These are phyloP conservation scores for Pythium aphanidermatum DNA, from an alignment of 352 stramenopile genomes.

Conservation along the genomic window DNA sequence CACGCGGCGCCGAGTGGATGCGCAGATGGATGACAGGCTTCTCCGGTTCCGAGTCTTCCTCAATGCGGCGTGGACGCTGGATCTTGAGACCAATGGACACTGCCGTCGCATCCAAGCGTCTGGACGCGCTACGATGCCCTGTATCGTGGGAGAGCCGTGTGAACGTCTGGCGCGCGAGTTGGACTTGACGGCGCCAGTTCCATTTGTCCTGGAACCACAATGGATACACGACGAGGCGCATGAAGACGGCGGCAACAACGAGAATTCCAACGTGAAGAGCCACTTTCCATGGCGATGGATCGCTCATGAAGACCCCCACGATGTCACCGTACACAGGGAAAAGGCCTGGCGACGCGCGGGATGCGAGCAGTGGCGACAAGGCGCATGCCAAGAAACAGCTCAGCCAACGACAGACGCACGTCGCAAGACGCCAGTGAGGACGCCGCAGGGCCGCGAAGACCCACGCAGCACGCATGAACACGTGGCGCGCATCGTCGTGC, in stretches of 20 bases:
- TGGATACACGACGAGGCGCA: slow-evolving; percentile 38
- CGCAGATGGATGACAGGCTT: slow-evolving; percentile 11
- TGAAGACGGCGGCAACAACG: slow-evolving; percentile 17
- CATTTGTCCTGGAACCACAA: slow-evolving; percentile 30
- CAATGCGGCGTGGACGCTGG: too few species aligned
- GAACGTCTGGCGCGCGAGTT: slow-evolving; percentile 21
- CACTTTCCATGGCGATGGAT: slow-evolving; percentile 23
- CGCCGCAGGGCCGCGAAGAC: slow-evolving; percentile 34
- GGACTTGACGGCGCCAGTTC: slow-evolving; percentile 38
- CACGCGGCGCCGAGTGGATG: slow-evolving; percentile 13
- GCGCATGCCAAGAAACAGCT: slow-evolving; percentile 31
- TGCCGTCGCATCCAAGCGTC: too few species aligned
- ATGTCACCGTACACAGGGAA: slow-evolving; percentile 41
- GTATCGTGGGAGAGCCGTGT: slow-evolving; percentile 13
- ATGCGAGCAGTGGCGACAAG: slow-evolving; percentile 36
- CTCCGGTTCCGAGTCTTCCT: slow-evolving; percentile 3
- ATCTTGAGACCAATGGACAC: too few species aligned
- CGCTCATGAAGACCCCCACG: slow-evolving; percentile 14
- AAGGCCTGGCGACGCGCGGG: slow-evolving; percentile 17
- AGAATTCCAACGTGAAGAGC: slow-evolving; percentile 25
- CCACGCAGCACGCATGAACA: slow-evolving; percentile 24
- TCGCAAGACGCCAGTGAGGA: slow-evolving; percentile 27
- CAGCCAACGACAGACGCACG: slow-evolving; percentile 26
- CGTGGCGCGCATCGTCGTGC: neutral
- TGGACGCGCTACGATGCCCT: too few species aligned